phyloP scores from a whole-genome alignment of 192 early-diverging fungal genomes.

The Coemansia sp. region DNA sequence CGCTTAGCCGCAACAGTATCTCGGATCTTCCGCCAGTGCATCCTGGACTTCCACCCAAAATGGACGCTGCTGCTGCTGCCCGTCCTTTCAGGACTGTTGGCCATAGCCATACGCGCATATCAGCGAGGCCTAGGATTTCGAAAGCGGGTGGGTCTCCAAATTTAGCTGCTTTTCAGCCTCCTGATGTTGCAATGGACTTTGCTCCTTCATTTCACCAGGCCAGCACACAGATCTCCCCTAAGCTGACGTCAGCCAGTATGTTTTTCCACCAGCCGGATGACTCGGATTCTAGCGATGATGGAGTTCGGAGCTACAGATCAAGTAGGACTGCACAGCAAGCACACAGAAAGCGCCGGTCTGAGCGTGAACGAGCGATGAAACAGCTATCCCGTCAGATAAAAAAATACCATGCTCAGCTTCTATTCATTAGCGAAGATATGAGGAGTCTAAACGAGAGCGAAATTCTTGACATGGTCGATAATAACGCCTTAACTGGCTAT shows the following conservation, averaged over 20 bases:
- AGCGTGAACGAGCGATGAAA: slow-evolving; percentile 46
- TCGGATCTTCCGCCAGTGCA: slow-evolving; percentile 30
- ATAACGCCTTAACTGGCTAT: not conserved
- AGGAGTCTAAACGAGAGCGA: slow-evolving; percentile 31
- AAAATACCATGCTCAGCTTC: slow-evolving; percentile 41
- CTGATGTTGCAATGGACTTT: slow-evolving; percentile 4
- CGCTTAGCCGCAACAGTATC: slow-evolving; percentile 9
- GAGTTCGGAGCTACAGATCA: not conserved
- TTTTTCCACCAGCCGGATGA: slow-evolving; percentile 24
- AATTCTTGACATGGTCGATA: slow-evolving; percentile 9
- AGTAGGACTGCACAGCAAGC: slow-evolving; percentile 11
- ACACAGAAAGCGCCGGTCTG: slow-evolving; percentile 17
- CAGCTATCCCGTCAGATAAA: slow-evolving; percentile 40
- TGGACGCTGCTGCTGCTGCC: not conserved
- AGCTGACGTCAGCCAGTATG: slow-evolving; percentile 17
- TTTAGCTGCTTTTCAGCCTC: slow-evolving; percentile 4
- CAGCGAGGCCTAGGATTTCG: not conserved
- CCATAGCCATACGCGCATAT: slow-evolving; percentile 7
- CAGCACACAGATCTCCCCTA: not conserved
- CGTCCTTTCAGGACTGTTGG: slow-evolving; percentile 19
- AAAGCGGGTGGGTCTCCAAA: not conserved
- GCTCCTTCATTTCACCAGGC: slow-evolving; percentile 2
- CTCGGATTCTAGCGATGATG: slow-evolving; percentile 32
- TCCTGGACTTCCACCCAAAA: slow-evolving; percentile 21
- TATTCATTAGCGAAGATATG: slow-evolving; percentile 40